These are phyloP conservation scores for Uromyces viciae-fabae DNA, from an alignment of 1,284 basidiomycete genomes.

Conservation along the genomic window DNA sequence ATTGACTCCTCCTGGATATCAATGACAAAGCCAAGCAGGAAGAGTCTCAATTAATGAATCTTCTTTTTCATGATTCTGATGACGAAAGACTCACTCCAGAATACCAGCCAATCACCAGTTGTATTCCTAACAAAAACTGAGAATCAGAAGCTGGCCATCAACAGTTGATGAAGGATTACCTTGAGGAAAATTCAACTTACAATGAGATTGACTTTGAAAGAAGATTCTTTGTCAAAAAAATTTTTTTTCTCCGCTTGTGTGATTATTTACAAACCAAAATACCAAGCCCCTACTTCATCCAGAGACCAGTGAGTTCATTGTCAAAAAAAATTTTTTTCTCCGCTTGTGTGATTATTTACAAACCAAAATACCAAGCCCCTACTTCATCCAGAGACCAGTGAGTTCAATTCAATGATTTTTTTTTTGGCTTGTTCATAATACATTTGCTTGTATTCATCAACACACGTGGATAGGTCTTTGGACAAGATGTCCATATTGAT, in stretches of 20 bases:
- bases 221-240: not conserved
- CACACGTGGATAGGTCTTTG: not conserved
- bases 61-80: not conserved
- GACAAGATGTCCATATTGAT: slow-evolving; percentile 6
- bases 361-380: not conserved
- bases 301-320: not conserved
- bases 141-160: not conserved
- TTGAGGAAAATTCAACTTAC: not conserved
- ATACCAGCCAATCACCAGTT: not conserved
- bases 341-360: not conserved
- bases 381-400: not conserved
- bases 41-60: not conserved
- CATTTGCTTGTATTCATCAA: not conserved
- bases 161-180: not conserved
- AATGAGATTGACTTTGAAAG: not conserved
- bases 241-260: not conserved
- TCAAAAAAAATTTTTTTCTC: not conserved
- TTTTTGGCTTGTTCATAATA: not conserved
- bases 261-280: not conserved
- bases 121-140: not conserved
- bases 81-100: not conserved
- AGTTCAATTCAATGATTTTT: not conserved
- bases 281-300: not conserved
- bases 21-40: not conserved
- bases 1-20: no score